Conservation (phyloP, 441 rosid genomes). For the Breynia disticha region DNA sequence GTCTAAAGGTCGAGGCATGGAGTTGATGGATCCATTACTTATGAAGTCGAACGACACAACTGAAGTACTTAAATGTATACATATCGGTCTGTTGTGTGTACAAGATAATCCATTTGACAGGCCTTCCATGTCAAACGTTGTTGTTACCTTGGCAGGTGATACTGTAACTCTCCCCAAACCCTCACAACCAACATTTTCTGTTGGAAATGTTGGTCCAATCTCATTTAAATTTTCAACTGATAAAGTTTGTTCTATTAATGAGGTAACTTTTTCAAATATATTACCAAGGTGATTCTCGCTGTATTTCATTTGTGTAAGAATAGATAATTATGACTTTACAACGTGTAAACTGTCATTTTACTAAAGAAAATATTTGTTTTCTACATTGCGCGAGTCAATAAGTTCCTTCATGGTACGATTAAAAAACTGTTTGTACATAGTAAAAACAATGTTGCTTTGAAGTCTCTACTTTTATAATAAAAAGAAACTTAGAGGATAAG, state of each 20-base stretch:
- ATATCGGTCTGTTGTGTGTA: not conserved
- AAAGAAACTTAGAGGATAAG: too few relatives aligned
- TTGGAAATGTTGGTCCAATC: not conserved
- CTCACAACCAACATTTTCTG: not conserved
- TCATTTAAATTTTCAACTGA: not conserved
- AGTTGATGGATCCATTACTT: constrained; percentile 9
- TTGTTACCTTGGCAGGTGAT: not conserved
- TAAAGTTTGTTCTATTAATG: not conserved
- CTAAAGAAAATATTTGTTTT: too few relatives aligned
- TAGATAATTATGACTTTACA: too few relatives aligned
- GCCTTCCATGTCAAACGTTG: not conserved
- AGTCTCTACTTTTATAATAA: too few relatives aligned
- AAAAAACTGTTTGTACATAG: too few relatives aligned
- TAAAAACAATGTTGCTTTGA: too few relatives aligned
- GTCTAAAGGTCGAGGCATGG: constrained; percentile 4
- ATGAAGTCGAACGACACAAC: not conserved
- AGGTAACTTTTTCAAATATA: not conserved
- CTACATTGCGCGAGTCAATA: too few relatives aligned
- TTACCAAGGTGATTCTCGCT: not conserved
- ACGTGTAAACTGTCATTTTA: too few relatives aligned
- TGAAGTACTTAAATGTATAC: constrained; percentile 31
- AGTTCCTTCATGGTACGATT: too few relatives aligned
- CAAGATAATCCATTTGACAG: not conserved
- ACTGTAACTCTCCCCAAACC: not conserved
- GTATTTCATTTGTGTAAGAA: too few relatives aligned